A percentile compares a stretch with the other conserved stretches of the same genome.
Evolutionary conservation across 1,139 yeast species (phyloP).

Genomic region (Trichomonascaceae sp.): DNA sequence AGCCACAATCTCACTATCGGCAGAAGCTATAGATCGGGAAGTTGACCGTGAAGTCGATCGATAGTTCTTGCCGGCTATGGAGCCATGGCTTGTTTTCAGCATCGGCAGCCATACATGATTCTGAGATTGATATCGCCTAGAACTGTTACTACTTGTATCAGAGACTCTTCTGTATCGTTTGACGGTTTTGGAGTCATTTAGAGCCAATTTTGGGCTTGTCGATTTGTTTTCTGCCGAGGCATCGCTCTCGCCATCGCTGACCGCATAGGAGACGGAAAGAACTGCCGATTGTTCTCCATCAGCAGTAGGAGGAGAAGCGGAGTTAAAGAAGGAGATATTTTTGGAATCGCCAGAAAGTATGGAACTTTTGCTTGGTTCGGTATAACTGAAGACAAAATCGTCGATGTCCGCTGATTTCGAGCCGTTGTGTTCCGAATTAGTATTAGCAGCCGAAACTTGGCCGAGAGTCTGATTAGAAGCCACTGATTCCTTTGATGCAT

Average conservation of each 20-base stretch:
- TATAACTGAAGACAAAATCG: not conserved
- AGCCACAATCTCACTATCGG: not conserved
- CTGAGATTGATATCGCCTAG: not conserved
- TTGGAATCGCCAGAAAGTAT: not conserved
- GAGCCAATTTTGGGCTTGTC: not conserved
- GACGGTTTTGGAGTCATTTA: not conserved
- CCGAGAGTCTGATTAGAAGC: not conserved
- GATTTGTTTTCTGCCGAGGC: not conserved
- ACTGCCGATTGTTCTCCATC: not conserved
- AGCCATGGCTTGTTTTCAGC: not conserved
- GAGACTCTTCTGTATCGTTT: not conserved
- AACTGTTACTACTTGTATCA: not conserved
- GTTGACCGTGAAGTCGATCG: not conserved
- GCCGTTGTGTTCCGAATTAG: not conserved
- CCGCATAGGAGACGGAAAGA: conserved; percentile 1
- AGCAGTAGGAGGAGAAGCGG: not conserved
- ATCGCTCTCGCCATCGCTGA: not conserved
- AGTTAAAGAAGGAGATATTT: not conserved
- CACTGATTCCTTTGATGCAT: too few relatives aligned
- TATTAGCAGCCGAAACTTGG: not conserved
- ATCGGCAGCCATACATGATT: conserved; percentile 6
- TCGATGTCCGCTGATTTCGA: not conserved
- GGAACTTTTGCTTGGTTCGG: not conserved
- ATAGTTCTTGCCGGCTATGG: conserved; percentile 2
- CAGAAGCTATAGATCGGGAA: not conserved